phyloP scores from a whole-genome alignment of 2,329 filamentous ascomycete genomes.

The Bipolaris victoriae region DNA sequence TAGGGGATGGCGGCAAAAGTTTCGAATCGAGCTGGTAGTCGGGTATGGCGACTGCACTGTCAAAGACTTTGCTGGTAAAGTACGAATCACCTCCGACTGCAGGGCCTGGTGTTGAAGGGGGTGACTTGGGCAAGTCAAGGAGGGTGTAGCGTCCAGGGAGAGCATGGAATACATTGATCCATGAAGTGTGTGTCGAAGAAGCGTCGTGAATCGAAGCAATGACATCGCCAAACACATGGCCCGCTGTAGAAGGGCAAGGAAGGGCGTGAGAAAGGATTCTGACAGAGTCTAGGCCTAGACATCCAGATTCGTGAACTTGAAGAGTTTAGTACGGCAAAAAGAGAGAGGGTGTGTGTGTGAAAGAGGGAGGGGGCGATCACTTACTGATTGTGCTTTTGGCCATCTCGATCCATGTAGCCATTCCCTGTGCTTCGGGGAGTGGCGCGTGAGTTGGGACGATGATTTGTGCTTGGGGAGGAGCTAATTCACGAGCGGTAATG shows the following conservation, averaged over 20 bases:
- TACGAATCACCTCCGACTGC: slow-evolving; percentile 63
- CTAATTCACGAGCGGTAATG: slow-evolving; percentile 26
- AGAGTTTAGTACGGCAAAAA: slow-evolving; percentile 15
- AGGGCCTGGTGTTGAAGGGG: slow-evolving; percentile 63
- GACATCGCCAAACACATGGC: slow-evolving; percentile 61
- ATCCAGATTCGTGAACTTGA: slow-evolving; percentile 42
- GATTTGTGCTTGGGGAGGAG: slow-evolving; percentile 33
- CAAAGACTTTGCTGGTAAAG: slow-evolving; percentile 67
- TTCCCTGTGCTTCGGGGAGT: slow-evolving; percentile 29
- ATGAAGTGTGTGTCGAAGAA: slow-evolving; percentile 60
- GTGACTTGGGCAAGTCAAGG: slow-evolving; percentile 67
- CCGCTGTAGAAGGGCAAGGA: slow-evolving; percentile 59
- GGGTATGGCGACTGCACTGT: slow-evolving; percentile 65
- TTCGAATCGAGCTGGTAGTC: slow-evolving; percentile 63
- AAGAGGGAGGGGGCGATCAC: slow-evolving; percentile 7
- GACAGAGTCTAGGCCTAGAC: slow-evolving; percentile 51
- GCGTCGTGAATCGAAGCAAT: slow-evolving; percentile 62
- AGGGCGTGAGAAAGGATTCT: slow-evolving; percentile 67
- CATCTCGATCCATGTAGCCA: slow-evolving; percentile 41
- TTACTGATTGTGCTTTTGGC: slow-evolving; percentile 44
- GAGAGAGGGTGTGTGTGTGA: background rate
- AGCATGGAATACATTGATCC: slow-evolving; percentile 69
- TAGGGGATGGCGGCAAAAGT: slow-evolving; percentile 58
- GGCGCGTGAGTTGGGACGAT: slow-evolving; percentile 35
- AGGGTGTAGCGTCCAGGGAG: slow-evolving; percentile 67